Conservation (phyloP, 495 filamentous ascomycete species). For the Chaetomium cochliodes region DNA sequence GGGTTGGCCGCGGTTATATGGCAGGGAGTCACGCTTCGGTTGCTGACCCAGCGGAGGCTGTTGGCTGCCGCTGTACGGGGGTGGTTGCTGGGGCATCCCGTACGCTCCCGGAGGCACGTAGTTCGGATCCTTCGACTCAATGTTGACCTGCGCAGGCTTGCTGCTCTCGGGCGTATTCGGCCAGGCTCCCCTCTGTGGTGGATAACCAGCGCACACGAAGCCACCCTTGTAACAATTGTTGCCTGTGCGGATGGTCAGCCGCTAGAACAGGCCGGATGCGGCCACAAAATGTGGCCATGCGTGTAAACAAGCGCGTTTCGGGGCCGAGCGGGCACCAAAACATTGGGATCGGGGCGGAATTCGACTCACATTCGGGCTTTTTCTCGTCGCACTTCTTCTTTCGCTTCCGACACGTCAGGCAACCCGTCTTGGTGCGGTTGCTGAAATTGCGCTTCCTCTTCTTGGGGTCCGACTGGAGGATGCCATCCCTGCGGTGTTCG, state of each 20-base stretch:
- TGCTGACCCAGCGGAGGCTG: conserved; percentile 30
- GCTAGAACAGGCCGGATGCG: conserved; percentile 17
- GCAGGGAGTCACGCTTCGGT: conserved; percentile 49
- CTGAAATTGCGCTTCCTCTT: conserved; percentile 86
- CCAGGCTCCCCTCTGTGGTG: conserved; percentile 67
- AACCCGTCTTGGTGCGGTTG: conserved; percentile 96
- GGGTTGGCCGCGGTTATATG: conserved; percentile 53
- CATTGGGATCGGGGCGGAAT: background rate
- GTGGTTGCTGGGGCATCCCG: conserved; percentile 52
- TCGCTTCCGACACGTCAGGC: conserved; percentile 86
- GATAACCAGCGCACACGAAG: conserved; percentile 92
- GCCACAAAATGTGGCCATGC: conserved; percentile 24
- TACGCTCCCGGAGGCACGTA: conserved; percentile 60
- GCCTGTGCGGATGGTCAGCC: conserved; percentile 54
- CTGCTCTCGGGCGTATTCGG: conserved; percentile 56
- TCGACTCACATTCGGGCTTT: conserved; percentile 80
- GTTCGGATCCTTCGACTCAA: conserved; percentile 77
- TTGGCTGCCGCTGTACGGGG: conserved; percentile 30
- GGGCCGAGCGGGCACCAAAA: conserved; percentile 14
- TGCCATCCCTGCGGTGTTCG: conserved; percentile 49
- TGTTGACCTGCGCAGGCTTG: conserved; percentile 65
- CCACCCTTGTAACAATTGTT: conserved; percentile 90
- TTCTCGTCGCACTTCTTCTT: conserved; percentile 99
- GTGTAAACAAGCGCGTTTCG: conserved; percentile 17
- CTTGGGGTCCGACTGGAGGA: conserved; percentile 69